phyloP scores from a whole-genome alignment of 306 rosid species.

The Cucurbita maxima region DNA sequence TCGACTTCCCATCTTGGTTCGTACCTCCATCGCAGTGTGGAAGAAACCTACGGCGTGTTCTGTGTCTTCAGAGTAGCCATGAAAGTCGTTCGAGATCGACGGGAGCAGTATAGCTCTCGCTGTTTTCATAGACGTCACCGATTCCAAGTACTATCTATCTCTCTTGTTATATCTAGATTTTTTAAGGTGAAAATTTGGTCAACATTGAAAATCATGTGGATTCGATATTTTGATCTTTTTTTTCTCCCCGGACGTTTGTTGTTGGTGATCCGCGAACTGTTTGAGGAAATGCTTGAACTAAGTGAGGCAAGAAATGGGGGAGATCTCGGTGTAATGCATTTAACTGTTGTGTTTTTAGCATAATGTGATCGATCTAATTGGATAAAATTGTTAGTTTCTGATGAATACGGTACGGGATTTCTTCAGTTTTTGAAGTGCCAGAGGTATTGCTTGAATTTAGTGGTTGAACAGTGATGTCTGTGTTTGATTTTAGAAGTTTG shows the following conservation, averaged over 20 bases:
- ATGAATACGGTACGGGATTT: not conserved
- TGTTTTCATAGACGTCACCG: constrained; percentile 57
- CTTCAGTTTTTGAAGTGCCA: not conserved
- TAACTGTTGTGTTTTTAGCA: not conserved
- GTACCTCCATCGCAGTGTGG: not conserved
- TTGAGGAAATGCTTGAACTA: not conserved
- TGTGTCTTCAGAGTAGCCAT: constrained; percentile 19
- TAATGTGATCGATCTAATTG: not conserved
- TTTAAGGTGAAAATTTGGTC: not conserved
- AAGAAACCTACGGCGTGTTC: not conserved
- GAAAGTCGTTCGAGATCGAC: constrained; percentile 44
- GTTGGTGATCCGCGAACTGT: not conserved
- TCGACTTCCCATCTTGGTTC: not conserved
- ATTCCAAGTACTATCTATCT: constrained; percentile 46
- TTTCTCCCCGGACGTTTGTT: not conserved
- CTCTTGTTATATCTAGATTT: not conserved
- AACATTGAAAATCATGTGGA: not conserved
- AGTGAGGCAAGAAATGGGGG: not conserved
- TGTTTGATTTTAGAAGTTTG: not conserved
- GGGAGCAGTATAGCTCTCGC: constrained; percentile 45
- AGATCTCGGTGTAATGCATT: not conserved
- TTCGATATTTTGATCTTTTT: not conserved
- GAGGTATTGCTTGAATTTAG: not conserved
- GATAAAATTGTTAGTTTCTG: not conserved
- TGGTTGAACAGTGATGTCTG: not conserved